Percentiles rank a stretch among this genome's conserved stretches.
These are phyloP conservation scores for Ambrosia trifida DNA, from an alignment of 129 eudicot genomes.

Conservation along the genomic window DNA sequence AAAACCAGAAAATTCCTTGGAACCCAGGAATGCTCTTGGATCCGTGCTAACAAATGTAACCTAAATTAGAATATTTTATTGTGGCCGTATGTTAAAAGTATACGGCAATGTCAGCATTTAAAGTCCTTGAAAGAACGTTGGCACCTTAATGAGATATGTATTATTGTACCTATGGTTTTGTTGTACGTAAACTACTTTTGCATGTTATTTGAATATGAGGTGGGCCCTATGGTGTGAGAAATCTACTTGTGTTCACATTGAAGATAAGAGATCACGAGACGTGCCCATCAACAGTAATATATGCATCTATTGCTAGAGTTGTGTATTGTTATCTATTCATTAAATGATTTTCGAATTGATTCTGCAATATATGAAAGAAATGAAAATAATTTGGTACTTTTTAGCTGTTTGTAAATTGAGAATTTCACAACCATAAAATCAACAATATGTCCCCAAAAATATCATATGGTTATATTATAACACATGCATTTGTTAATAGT, in stretches of 20 bases:
- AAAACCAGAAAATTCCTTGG: no score
- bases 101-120: neutral
- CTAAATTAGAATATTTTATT: no score
- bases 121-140: neutral
- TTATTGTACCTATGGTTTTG: neutral
- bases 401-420: neutral
- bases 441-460: no score
- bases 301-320: no score
- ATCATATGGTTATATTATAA: no score
- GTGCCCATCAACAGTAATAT: no score
- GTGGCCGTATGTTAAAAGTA: neutral
- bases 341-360: no score
- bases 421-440: neutral
- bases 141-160: neutral
- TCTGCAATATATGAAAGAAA: no score
- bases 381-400: neutral
- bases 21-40: no score
- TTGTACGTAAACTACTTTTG: neutral
- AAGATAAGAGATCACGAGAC: neutral
- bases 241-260: neutral
- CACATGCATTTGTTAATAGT: no score
- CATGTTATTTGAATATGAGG: neutral
- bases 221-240: neutral
- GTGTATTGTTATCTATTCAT: no score
- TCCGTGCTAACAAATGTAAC: no score